phyloP scores from a whole-genome alignment of 345 rosid genomes.

The Physaria fendleri region DNA sequence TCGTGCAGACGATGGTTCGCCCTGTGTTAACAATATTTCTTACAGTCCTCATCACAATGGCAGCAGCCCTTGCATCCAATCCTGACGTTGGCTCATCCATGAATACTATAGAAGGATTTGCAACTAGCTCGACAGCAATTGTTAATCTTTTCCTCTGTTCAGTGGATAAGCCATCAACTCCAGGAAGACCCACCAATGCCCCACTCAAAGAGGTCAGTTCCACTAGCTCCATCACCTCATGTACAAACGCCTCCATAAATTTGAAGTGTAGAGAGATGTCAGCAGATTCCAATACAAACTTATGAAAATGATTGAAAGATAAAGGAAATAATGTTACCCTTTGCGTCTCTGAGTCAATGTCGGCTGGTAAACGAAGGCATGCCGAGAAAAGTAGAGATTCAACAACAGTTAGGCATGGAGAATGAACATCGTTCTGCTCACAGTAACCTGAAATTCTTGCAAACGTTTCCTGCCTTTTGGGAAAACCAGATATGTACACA shows the following conservation, averaged over 20 bases:
- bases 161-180: slow-evolving; percentile 89
- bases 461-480: slow-evolving; percentile 88
- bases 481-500: slow-evolving; percentile 79
- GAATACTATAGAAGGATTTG: slow-evolving; percentile 93
- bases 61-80: slow-evolving; percentile 95
- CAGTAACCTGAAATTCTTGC: slow-evolving; percentile 97
- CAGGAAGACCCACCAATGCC: slow-evolving; percentile 91
- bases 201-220: slow-evolving; percentile 79
- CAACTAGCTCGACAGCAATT: slow-evolving; percentile 92
- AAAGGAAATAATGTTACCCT: slow-evolving; percentile 37
- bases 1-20: slow-evolving; percentile 93
- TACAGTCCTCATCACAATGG: slow-evolving; percentile 99
- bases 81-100: slow-evolving; percentile 99
- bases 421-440: slow-evolving; percentile 95
- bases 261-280: slow-evolving; percentile 22
- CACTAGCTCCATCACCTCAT: slow-evolving; percentile 97
- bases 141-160: slow-evolving; percentile 94
- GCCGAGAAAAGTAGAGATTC: slow-evolving; percentile 97
- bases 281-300: slow-evolving; percentile 11
- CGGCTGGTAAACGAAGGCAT: slow-evolving; percentile 81
- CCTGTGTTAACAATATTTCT: slow-evolving; percentile 96
- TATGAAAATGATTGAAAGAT: neutral
- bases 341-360: slow-evolving; percentile 69
- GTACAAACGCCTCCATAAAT: slow-evolving; percentile 77
- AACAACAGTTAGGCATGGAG: slow-evolving; percentile 86